Percentiles rank a stretch among this genome's conserved stretches.
These are phyloP conservation scores for Spinellus fusiger DNA, from an alignment of 192 early-diverging fungal species.

Conservation along the genomic window DNA sequence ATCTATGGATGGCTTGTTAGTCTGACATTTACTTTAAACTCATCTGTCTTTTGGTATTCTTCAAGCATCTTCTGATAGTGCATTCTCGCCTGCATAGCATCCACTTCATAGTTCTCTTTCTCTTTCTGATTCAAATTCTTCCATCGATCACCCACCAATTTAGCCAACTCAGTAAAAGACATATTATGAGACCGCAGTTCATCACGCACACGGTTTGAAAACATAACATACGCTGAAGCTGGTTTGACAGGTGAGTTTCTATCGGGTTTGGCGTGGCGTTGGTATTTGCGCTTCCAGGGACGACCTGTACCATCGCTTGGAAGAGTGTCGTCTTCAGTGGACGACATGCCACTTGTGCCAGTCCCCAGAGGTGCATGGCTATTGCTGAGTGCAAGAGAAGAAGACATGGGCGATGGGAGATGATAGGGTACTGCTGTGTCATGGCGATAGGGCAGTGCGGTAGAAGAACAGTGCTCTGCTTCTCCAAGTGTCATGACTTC, in stretches of 20 bases:
- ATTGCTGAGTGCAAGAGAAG: not conserved
- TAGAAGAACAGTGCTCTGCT: too few species aligned
- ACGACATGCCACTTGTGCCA: slow-evolving; percentile 20
- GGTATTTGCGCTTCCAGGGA: slow-evolving; percentile 35
- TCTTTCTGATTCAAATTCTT: slow-evolving; percentile 25
- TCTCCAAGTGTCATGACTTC: not conserved
- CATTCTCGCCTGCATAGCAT: slow-evolving; percentile 23
- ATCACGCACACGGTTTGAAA: slow-evolving; percentile 37
- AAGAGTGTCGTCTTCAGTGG: slow-evolving; percentile 26
- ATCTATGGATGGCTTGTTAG: too few species aligned
- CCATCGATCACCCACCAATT: slow-evolving; percentile 43
- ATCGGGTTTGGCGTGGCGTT: slow-evolving; percentile 42
- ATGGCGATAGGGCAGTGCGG: too few species aligned
- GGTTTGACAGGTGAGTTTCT: slow-evolving; percentile 42
- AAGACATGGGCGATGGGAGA: not conserved
- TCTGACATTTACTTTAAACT: slow-evolving; percentile 27
- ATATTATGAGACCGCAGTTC: slow-evolving; percentile 33
- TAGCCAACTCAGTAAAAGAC: slow-evolving; percentile 39
- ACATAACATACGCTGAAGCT: slow-evolving; percentile 43
- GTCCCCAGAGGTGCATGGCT: not conserved
- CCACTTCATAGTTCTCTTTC: slow-evolving; percentile 30
- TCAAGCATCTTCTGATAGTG: slow-evolving; percentile 20
- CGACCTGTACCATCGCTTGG: slow-evolving; percentile 11
- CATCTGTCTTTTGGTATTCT: slow-evolving; percentile 34
- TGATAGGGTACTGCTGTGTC: not conserved